phyloP scores from a whole-genome alignment of 2,329 filamentous ascomycete species.

The Chaetomiaceae sp. region DNA sequence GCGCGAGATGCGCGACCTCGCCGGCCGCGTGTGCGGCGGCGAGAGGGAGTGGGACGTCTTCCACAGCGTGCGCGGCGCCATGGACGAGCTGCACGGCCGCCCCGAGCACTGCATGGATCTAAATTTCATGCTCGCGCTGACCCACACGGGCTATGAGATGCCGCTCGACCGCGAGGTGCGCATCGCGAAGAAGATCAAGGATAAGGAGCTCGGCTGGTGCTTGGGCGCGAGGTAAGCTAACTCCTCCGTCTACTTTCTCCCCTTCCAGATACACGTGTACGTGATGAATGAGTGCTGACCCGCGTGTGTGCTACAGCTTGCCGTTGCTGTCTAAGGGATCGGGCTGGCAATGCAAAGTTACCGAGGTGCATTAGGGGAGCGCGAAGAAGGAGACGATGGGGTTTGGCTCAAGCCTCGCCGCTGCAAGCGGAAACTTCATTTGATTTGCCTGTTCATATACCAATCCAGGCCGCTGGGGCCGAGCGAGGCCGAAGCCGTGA shows the following conservation, averaged over 20 bases:
- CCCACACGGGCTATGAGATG: slow-evolving; percentile 98
- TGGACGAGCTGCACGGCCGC: slow-evolving; percentile 72
- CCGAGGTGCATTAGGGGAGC: slow-evolving; percentile 55
- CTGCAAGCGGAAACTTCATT: background rate
- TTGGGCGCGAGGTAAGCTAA: slow-evolving; percentile 74
- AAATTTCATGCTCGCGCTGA: slow-evolving; percentile 89
- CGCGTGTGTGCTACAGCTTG: slow-evolving; percentile 54
- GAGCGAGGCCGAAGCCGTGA: background rate
- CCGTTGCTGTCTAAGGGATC: slow-evolving; percentile 75
- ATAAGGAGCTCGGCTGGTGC: slow-evolving; percentile 96
- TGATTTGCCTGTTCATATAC: background rate
- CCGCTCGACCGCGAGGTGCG: slow-evolving; percentile 91
- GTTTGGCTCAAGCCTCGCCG: background rate
- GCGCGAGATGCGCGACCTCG: slow-evolving; percentile 79
- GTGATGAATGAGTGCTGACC: background rate
- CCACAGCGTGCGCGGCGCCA: slow-evolving; percentile 64
- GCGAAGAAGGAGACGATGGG: background rate
- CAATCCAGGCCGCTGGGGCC: background rate
- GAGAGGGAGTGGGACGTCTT: slow-evolving; percentile 76
- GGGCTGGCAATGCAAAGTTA: slow-evolving; percentile 85
- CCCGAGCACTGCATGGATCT: slow-evolving; percentile 92
- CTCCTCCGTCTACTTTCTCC: background rate
- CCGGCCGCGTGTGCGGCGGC: slow-evolving; percentile 77
- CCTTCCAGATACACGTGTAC: background rate
- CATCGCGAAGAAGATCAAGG: slow-evolving; percentile 98